Evolutionary conservation across 306 rosid species (phyloP).

Genomic region (Ceratonia siliqua): DNA sequence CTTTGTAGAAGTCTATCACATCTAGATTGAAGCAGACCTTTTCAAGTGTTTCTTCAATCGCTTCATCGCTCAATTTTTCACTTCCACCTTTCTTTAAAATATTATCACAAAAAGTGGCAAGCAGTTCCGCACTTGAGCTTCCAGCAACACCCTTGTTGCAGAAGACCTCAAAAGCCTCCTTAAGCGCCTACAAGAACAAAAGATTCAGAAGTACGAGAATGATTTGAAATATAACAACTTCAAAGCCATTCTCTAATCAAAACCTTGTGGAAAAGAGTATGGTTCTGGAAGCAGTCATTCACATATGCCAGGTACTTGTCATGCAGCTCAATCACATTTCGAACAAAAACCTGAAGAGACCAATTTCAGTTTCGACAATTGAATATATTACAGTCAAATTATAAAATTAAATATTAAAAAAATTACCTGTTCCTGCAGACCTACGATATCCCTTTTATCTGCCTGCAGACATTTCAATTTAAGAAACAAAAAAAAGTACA

Average conservation of each 20-base stretch:
- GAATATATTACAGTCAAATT: not conserved
- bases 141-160: constrained; percentile 91
- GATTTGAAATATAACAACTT: constrained; percentile 4
- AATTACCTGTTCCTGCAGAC: constrained; percentile 78
- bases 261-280: constrained; percentile 92
- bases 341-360: constrained; percentile 71
- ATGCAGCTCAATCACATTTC: constrained; percentile 89
- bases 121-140: constrained; percentile 90
- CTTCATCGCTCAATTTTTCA: constrained; percentile 93
- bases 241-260: constrained; percentile 33
- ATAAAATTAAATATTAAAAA: not conserved
- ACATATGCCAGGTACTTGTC: constrained; percentile 86
- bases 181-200: constrained; percentile 65
- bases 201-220: constrained; percentile 16
- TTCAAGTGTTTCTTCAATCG: constrained; percentile 91
- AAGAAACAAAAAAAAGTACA: not conserved
- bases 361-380: constrained; percentile 28
- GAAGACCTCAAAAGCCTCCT: constrained; percentile 91
- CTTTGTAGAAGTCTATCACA: constrained; percentile 5
- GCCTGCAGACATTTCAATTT: constrained; percentile 55
- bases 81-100: constrained; percentile 96
- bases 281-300: constrained; percentile 81
- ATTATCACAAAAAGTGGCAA: constrained; percentile 94
- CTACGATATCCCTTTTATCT: constrained; percentile 75
- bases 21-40: constrained; percentile 56